Base-by-base conservation (phyloP, 2,329 filamentous ascomycete genomes). In the Neonectria hederae region DNA sequence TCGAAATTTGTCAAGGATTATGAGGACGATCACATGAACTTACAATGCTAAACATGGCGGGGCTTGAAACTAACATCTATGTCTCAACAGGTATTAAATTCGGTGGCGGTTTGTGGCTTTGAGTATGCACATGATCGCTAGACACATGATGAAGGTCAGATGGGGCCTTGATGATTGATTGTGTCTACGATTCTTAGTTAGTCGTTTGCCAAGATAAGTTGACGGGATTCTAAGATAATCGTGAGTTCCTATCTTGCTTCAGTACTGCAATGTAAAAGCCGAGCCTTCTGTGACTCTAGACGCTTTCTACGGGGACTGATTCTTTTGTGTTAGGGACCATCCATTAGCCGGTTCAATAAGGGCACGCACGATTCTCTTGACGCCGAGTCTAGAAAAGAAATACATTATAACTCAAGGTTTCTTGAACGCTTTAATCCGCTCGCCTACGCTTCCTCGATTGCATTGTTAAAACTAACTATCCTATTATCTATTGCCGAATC, bases 401-500 rank as follows among this genome's bases (percentile, higher is more conserved):
- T 73, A 17, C 58, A 69, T 11, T 28, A 63, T 4, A 21, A 69
- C 6, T 61, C 65, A 0, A 54, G 70, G 35, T 24, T 67, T 9
- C 65, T 73, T 60, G 63, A 63, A 42, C 72, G 67, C 28, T 59
- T 67, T 8, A 62, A 63, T 30, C 70, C 69, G 0, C 61, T 45
- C 4, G 69, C 54, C 17, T 77, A 77, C 22, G 65, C 70, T 3
- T 72, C 68, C 43, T 72, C 75, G 5, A 71, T 78, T 19, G 74
- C 69, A 4, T 68, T 67, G 1, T 69, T 70, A 0, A 77, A 78
- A 62, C 54, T 76, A 0, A 68, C 76, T 2, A 72, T 77, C 2
- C 69, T 78, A 2, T 66, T 63, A 71, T 78, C 49, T 78, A 77
- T 68, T 76, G 72, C 69, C 70, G 75, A 8, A 64, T 77, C 10